Base-by-base conservation (phyloP, 441 rosid species). In the Arabidopsis hybrid region DNA sequence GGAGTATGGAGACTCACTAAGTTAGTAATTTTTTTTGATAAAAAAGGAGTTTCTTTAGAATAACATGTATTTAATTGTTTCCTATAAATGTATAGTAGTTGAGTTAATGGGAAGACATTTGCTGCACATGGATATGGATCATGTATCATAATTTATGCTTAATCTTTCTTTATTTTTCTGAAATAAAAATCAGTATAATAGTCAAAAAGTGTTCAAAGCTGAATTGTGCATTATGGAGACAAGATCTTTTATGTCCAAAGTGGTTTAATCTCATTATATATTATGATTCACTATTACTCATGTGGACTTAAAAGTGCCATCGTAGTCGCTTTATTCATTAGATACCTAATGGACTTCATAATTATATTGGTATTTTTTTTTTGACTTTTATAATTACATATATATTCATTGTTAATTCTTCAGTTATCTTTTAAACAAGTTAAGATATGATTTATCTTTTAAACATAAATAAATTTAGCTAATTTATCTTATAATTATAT, bases 151-250 rank as follows among this genome's bases (percentile, higher is more conserved):
- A 35, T 11, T 42, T 18, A 65, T 42, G 80, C 21, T 67, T 72
- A 71, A 50, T 65, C 39, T 65, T 8, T 60, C 42, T 72, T 50
- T 52, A 67, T 9, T 3, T 8, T 50, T 68, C 35, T 51, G 0
- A 60, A 18, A 60, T 36, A 12, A 46, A 51, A 60, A 49, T 42
- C 14, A 71, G 50, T 64, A 71, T 18, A 40, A 46, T 72, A 72
- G 52, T 52, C 62, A 21, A 51, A 77, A 77, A 72, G 77, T 72
- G 60, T 66, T 52, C 77, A 72, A 77, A 77, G 77, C 80, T 77
- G 73, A 77, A 66, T 51, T 49, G 36, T 72, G 72, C 80, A 77
- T 72, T 34, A 72, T 77, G 80, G 77, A 66, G 80, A 77, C 69
- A 53, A 60, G 60, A 77, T 72, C 65, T 71, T 69, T 73, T 50